These are phyloP conservation scores for Dendryphion nanum DNA, from an alignment of 2,329 filamentous ascomycete genomes.

Conservation along the genomic window DNA sequence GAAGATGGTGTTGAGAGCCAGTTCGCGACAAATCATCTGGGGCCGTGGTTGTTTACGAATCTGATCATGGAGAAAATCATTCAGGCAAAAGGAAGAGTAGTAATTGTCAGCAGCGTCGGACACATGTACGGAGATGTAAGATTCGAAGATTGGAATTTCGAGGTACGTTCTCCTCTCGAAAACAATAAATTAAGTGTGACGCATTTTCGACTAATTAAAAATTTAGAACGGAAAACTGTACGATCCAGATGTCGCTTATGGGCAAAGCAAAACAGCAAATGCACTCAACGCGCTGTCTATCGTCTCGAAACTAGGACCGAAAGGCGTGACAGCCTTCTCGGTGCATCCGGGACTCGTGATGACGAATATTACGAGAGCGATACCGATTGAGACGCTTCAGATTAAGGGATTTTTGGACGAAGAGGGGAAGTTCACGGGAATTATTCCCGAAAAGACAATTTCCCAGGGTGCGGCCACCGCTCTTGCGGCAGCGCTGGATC, in stretches of 20 bases:
- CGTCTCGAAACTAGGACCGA: constrained; percentile 5
- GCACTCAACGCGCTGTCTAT: constrained; percentile 14
- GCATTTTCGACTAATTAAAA: too few relatives aligned
- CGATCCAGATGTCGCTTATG: constrained; percentile 13
- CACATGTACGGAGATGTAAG: constrained; percentile 12
- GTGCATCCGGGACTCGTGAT: constrained; percentile 19
- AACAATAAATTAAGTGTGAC: too few relatives aligned
- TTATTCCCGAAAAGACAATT: constrained; percentile 3
- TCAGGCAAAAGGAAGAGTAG: constrained; percentile 30
- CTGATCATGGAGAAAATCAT: constrained; percentile 39
- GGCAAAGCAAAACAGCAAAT: constrained; percentile 23
- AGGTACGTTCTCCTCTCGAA: too few relatives aligned
- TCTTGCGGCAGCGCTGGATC: constrained; percentile 9
- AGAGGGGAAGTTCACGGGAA: constrained; percentile 2
- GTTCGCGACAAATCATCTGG: constrained; percentile 48
- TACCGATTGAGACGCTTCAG: neutral
- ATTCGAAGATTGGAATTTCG: constrained; percentile 17
- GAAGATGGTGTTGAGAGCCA: constrained; percentile 47
- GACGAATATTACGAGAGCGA: constrained; percentile 10
- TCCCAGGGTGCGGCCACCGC: constrained; percentile 8
- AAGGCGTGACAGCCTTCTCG: constrained; percentile 12
- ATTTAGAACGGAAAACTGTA: constrained; percentile 9
- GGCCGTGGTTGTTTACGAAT: constrained; percentile 44
- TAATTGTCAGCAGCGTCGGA: constrained; percentile 16
- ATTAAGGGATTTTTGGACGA: constrained; percentile 3